Conservation (phyloP, 345 rosid species). For the Anacardium occidentale region DNA sequence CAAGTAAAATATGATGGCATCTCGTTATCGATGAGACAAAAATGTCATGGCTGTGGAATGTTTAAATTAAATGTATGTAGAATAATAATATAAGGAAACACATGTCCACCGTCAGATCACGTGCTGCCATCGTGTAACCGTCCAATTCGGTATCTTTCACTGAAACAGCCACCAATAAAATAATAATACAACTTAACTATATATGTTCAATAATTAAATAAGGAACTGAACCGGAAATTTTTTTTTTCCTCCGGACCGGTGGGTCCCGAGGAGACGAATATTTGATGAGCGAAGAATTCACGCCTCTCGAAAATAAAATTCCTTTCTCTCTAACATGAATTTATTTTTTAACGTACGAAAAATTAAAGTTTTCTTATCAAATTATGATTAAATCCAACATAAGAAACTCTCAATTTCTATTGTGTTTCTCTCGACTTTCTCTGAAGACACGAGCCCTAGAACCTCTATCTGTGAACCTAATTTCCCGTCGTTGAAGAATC, state of each 20-base stretch:
- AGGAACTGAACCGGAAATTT: no score
- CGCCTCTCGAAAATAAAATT: constrained; percentile 42
- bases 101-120: constrained; percentile 23
- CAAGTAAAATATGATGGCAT: background rate
- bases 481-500: constrained; percentile 4
- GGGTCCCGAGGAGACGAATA: constrained; percentile 32
- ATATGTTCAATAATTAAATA: background rate
- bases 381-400: background rate
- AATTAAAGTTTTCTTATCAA: background rate
- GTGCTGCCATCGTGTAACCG: constrained; percentile 17
- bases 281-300: constrained; percentile 47
- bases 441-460: constrained; percentile 23
- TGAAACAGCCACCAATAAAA: background rate
- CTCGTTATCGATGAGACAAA: no score
- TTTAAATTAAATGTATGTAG: background rate
- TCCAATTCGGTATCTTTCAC: constrained; percentile 14
- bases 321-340: constrained; percentile 38
- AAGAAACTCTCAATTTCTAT: background rate
- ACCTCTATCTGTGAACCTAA: constrained; percentile 28
- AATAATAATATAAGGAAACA: background rate
- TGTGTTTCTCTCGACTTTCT: background rate
- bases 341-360: constrained; percentile 14
- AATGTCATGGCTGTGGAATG: background rate
- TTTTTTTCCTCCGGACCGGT: background rate
- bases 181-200: background rate